Base-by-base conservation (phyloP, 495 filamentous ascomycete species). In the Penicillium soppii region DNA sequence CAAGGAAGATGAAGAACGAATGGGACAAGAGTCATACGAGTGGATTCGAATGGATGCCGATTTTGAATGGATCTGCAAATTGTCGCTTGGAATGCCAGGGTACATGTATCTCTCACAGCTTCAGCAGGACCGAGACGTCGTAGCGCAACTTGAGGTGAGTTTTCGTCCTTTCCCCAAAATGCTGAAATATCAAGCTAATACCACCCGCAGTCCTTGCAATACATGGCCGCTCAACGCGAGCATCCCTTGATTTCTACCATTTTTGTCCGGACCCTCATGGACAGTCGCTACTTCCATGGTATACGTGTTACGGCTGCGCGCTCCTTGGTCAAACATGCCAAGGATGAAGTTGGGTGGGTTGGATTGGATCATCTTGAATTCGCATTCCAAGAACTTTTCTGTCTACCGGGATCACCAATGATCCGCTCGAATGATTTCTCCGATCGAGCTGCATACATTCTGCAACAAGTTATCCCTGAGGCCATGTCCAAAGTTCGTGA, bases 101-200 rank as follows among this genome's bases (percentile, higher is more conserved):
- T 97, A 97, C 73, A 99, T 99, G 94, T 96, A 90, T 62, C 78
- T 96, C 46, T 97, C 94, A 1, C 94, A 99, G 63, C 74, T 99
- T 36, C 94, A 99, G 61, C 95, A 99, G 61, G 94, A 99, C 72
- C 79, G 92, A 52, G 94, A 99, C 71, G 90, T 99, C 39, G 87
- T 96, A 40, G 94, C 94, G 9, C 94, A 99, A 54, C 80, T 95
- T 51, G 94, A 98, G 69, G 82, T 84, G 25, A 52, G 47, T 45
- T 33, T 29, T 22, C 0, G 6, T 40, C 2, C 3, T 22, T 5
- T 27, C 25, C 19, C 6, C 4, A 16, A 19, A 1, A 8, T 23
- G 1, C 41, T 25, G 17, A 16, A 35, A 6, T 13, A 20, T 43
- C 35, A 36, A n/a, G 20, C 43, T 46, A 48, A 46, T n/a, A n/a